Base-by-base conservation (phyloP, 2,329 filamentous ascomycete genomes). In the Setomelanomma holmii region DNA sequence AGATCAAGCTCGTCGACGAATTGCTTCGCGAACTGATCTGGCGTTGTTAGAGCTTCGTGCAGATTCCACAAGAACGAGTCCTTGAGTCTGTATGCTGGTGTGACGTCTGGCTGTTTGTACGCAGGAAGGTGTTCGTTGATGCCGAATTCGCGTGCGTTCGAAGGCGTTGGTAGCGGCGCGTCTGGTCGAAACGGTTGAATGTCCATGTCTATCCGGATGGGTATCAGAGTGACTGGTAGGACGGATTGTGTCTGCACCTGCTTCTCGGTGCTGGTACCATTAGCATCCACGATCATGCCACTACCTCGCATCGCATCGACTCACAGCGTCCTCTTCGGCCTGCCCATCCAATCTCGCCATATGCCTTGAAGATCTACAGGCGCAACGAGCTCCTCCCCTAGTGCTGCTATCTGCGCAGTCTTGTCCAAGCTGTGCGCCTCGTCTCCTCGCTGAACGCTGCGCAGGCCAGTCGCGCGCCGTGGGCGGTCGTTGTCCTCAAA, bases 21-120 rank as follows among this genome's bases (percentile, higher is more conserved):
- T 1, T 84, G 87, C 64, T 89, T 85, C n/a, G 95, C 95, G 72
- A 98, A 99, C 69, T 96, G 90, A 69, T 99, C 95, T 1, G 95
- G 96, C 0, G 95, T 99, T 45, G 93, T 90, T 52, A 97, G 80
- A 0, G 91, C 90, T 78, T 99, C 95, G 76, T 98, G 93, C 12
- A 99, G 82, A 67, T 99, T 99, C 95, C 95, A 99, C 45, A 97
- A 78, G 67, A 99, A 98, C n/a, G 90, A 89, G 66, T 99, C 95
- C 67, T 96, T 92, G 51, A 99, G 81, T 57, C 95, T 86, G 76
- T 92, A 97, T 3, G 91, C 89, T 1, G 92, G 87, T 12, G 92
- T 92, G 55, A 85, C 77, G 56, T 97, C 93, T 49, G 89, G 89
- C 49, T 84, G 82, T 66, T 88, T 88, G 77, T 96, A 97, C 49